Percentiles rank a stretch among this genome's conserved stretches.
These are phyloP conservation scores for Sordaria brevicollis DNA, from an alignment of 495 filamentous ascomycete species.

Conservation along the genomic window DNA sequence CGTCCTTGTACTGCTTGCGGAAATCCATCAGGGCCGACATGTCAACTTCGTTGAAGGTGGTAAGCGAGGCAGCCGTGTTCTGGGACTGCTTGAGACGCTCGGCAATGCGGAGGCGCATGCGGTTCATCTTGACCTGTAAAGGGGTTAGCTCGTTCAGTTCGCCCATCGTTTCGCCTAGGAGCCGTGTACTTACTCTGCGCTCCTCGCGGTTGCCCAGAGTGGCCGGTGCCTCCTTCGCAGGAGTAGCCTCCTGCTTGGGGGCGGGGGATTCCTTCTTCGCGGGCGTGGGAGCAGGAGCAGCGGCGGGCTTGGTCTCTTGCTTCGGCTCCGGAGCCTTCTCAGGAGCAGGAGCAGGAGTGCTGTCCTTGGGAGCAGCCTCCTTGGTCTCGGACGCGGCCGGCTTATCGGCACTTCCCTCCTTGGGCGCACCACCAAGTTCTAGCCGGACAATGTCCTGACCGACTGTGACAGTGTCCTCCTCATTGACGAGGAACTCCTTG, in stretches of 20 bases:
- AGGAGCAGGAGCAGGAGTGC: conserved; percentile 44
- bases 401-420: conserved; percentile 38
- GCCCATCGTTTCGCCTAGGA: neutral
- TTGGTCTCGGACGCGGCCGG: conserved; percentile 45
- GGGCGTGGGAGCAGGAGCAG: conserved; percentile 23
- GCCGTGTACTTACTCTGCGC: conserved; percentile 56
- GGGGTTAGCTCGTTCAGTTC: neutral
- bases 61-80: conserved; percentile 94
- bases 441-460: conserved; percentile 83
- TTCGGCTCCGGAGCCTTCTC: conserved; percentile 38
- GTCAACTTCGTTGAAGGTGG: conserved; percentile 98
- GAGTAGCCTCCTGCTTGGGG: conserved; percentile 36
- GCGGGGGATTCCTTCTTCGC: conserved; percentile 16
- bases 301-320: conserved; percentile 16
- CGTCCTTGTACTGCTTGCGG: conserved; percentile 93
- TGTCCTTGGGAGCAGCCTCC: conserved; percentile 46
- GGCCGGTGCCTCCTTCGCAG: conserved; percentile 28
- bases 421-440: conserved; percentile 60
- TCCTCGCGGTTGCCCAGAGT: conserved; percentile 74
- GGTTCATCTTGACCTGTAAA: conserved; percentile 93
- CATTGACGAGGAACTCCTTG: conserved; percentile 83
- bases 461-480: conserved; percentile 92
- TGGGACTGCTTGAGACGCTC: conserved; percentile 98
- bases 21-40: conserved; percentile 98
- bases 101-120: conserved; percentile 93